Conservation (phyloP, 129 eudicot species). For the Escallonia rubra region DNA sequence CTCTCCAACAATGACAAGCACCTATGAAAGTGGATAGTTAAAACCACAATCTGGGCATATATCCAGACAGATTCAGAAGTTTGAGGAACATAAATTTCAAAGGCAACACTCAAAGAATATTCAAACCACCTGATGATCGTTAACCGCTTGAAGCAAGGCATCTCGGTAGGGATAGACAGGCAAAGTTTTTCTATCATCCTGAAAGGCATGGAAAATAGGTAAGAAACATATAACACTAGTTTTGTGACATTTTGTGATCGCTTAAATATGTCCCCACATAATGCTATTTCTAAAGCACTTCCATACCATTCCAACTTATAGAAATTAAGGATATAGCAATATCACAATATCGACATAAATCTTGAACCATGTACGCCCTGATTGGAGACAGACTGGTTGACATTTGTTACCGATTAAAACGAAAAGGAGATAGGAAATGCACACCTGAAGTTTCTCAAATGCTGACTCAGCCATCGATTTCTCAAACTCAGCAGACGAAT, state of each 20-base stretch:
- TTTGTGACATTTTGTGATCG: too few species aligned
- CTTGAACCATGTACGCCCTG: too few species aligned
- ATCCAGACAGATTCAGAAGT: too few species aligned
- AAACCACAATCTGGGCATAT: too few species aligned
- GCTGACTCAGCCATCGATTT: constrained; percentile 63
- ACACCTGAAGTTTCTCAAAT: constrained; percentile 83
- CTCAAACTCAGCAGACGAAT: constrained; percentile 35
- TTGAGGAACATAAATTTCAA: too few species aligned
- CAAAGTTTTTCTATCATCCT: constrained; percentile 87
- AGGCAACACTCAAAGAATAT: constrained; percentile 6
- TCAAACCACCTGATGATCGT: constrained; percentile 74
- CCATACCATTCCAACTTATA: too few species aligned
- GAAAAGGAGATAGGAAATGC: constrained; percentile 1
- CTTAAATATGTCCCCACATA: background rate
- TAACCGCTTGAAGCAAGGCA: constrained; percentile 66
- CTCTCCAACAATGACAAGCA: constrained; percentile 93
- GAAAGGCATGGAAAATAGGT: constrained; percentile 5
- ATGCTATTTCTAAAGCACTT: too few species aligned
- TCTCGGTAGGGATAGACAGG: constrained; percentile 87
- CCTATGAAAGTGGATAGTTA: constrained; percentile 30
- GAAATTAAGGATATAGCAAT: background rate
- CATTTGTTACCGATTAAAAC: too few species aligned
- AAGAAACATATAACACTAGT: background rate
- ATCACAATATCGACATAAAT: too few species aligned
- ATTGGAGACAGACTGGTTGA: too few species aligned